Percentiles rank a stretch among this genome's conserved stretches.
Evolutionary conservation across 768 basidiomycete genomes (phyloP).

Genomic region (Suillus bovinus): DNA sequence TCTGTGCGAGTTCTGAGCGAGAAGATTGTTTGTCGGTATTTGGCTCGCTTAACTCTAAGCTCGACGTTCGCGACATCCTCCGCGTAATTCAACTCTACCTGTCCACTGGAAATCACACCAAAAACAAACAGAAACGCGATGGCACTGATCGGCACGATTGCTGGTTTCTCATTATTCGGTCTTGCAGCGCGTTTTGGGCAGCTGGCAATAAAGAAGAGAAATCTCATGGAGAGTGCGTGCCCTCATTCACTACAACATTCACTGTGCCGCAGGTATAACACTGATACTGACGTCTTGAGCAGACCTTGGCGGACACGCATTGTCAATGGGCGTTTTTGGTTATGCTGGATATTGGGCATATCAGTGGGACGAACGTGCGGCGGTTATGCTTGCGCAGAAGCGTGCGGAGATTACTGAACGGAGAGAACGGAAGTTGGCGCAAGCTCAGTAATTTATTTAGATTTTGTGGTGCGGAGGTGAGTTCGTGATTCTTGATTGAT

Average conservation of each 20-base stretch:
- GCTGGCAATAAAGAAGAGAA: conserved; percentile 80
- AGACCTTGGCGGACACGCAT: conserved; percentile 75
- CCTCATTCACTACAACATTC: background rate
- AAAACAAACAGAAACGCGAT: conserved; percentile 36
- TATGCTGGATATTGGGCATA: conserved; percentile 76
- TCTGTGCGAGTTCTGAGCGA: too few species aligned
- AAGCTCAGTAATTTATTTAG: conserved; percentile 25
- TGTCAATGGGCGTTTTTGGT: conserved; percentile 71
- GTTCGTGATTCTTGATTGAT: background rate
- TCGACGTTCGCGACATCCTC: background rate
- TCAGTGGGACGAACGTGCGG: conserved; percentile 62
- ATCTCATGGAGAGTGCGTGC: conserved; percentile 76
- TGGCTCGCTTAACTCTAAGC: background rate
- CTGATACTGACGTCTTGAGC: background rate
- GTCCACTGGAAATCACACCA: background rate
- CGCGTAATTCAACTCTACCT: background rate
- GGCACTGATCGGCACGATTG: conserved; percentile 65
- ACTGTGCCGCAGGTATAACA: background rate
- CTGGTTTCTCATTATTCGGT: conserved; percentile 82
- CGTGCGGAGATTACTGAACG: conserved; percentile 57
- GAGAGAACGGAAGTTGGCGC: conserved; percentile 40
- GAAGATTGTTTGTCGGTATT: background rate
- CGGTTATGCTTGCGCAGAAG: conserved; percentile 62
- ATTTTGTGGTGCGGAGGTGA: conserved; percentile 23
- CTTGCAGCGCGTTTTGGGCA: conserved; percentile 84